Evolutionary conservation across 805 yeast species (phyloP), one percentile per base, ranked within the genome.

Genomic region (Wickerhamomyces ciferrii): DNA sequence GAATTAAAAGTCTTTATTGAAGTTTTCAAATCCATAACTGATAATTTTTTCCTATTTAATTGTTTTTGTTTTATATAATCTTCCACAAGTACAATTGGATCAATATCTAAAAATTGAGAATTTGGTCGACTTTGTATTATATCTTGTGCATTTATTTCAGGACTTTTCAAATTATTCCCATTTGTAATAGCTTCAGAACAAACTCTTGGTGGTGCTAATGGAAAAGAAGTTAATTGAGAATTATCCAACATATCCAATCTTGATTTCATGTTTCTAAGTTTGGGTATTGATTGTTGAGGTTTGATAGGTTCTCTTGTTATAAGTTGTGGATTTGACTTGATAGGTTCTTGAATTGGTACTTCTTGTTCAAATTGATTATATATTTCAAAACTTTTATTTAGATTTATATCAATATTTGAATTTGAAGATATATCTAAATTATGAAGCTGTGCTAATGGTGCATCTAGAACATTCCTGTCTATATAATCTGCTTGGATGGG

Each of bases 21-120:
- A 20, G 52, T 53, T 47, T 65, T 68, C 27, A 71, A 48, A 43
- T 68, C 71, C 14, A 55, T 41, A 0, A 69, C 65, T 3, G 72
- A 67, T 0, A 66, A 44, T 41, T 60, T 60, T 43, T 60, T 58
- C 45, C 59, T 54, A 10, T 53, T 43, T 8, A 45, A 18, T 11
- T 39, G 49, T 38, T 48, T 51, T n/a, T 50, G 59, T 15, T 66
- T 63, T 51, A 80, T 68, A 56, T 80, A 80, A 53, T 80, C 86
- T 53, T 80, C 86, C 10, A 80, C 73, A 18, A 80, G 59, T 1
- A 79, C 79, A 5, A 63, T 61, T 1, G 68, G 65, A 37, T 62
- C 64, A 7, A 48, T 48, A 36, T 48, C 45, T 4, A 54, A 39
- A 1, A 50, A 20, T 2, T 42, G 44, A 2, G 62, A 53, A 29